phyloP scores from a whole-genome alignment of 163 green algal genomes.

The Coccomyxa subellipsoidea region DNA sequence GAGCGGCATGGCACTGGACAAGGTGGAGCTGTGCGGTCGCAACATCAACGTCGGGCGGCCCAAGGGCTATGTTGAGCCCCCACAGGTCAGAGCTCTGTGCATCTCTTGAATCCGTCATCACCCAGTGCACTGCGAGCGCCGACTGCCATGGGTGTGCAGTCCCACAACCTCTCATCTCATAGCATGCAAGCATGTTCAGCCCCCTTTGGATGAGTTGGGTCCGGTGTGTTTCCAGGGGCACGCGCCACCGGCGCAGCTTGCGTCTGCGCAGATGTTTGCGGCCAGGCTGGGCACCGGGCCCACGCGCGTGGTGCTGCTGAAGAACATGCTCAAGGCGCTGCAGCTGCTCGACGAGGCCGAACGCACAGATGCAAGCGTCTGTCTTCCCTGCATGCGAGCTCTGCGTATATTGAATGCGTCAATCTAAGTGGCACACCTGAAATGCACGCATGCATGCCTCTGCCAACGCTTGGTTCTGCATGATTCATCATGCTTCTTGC shows the following conservation, averaged over 20 bases:
- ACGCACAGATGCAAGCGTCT: constrained; percentile 45
- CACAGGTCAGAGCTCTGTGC: constrained; percentile 21
- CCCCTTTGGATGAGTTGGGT: too few relatives aligned
- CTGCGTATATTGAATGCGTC: too few relatives aligned
- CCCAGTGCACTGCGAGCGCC: too few relatives aligned
- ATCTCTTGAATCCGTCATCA: too few relatives aligned
- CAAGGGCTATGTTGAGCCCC: constrained; percentile 74
- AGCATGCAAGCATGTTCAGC: too few relatives aligned
- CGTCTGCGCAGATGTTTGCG: constrained; percentile 17
- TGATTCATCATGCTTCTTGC: background rate
- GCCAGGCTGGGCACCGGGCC: constrained; percentile 15
- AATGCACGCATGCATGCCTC: background rate
- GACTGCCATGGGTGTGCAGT: too few relatives aligned
- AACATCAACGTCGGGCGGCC: constrained; percentile 81
- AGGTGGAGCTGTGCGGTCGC: constrained; percentile 72
- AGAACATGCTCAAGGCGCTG: constrained; percentile 54
- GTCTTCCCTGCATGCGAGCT: too few relatives aligned
- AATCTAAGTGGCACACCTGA: too few relatives aligned
- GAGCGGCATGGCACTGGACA: constrained; percentile 76
- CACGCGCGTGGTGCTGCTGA: constrained; percentile 62
- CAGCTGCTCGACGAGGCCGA: constrained; percentile 53
- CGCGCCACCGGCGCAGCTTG: constrained; percentile 11
- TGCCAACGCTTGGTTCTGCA: background rate
- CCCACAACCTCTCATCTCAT: too few relatives aligned
- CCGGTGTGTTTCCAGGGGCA: background rate